Evolutionary conservation across 2,329 filamentous ascomycete genomes (phyloP), one percentile per base, ranked within the genome.

Genomic region (Cryphonectria radicalis): DNA sequence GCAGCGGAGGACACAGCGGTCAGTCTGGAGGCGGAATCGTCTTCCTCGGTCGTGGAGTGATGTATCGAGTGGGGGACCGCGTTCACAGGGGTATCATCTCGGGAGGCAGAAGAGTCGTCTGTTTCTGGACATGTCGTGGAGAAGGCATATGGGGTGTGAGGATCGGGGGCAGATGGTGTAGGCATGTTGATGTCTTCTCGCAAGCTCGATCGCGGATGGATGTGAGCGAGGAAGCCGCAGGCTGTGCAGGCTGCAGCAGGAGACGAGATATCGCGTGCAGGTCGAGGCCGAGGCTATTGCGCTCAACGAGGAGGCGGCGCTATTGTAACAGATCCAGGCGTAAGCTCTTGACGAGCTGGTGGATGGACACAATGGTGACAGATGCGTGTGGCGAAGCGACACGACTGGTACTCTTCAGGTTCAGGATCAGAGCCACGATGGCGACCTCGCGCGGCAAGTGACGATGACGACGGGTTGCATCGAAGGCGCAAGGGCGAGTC

Each of bases 1-100:
- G 83, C 80, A 11, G 77, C 78, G 22, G 84, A 84, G 5, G 85
- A 85, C 77, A 83, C 79, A 64, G 83, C 84, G 7, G 80, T 79
- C n/a, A 82, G 81, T 73, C 80, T 77, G 66, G 84, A 81, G 22
- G 80, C 79, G 40, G 70, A 43, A n/a, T 73, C 72, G 53, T 77
- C 75, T 37, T 77, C 75, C 43, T 19, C 22, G 19, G 13, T 19
- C 17, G 59, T 10, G 37, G 68, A 25, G 73, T 67, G 66, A 73
- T 76, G 74, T 62, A 43, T 32, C 37, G 53, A 28, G n/a, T 28
- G 43, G 42, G 53, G 19, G 22, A n/a, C 14, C 43, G 32, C 13
- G 43, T 17, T 53, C 43, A 55, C 28, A 14, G 46, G 57, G 59
- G 40, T 50, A 25, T 53, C 59, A 32, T 68, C 40, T 63, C 42